Evolutionary conservation across 108 stramenopile species (phyloP), one percentile per base, ranked within the genome.

Genomic region (Parmales sp.): DNA sequence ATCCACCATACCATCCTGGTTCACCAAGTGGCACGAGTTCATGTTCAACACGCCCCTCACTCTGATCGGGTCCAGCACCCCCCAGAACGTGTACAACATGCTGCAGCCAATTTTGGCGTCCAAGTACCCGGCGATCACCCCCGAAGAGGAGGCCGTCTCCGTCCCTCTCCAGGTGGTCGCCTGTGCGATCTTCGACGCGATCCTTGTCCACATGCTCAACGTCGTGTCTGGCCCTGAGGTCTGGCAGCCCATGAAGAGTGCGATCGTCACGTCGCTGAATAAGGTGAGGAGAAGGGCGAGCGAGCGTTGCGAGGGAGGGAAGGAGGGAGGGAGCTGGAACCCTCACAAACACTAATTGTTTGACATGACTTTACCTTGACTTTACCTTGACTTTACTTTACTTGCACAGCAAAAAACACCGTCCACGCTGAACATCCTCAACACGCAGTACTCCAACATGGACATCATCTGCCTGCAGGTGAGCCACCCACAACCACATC

Each of bases 151-250:
- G 68, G 77, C 65, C 63, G 88, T 89, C 66, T 90, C 89, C 28
- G 48, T 92, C 37, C 91, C 94, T 16, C 76, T 95, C 34, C 89
- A 90, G 80, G 89, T 89, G 20, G 70, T 95, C 83, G 90, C 88
- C 72, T 85, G 87, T 31, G 94, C 94, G 7, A 89, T 91, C 54
- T 95, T 95, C 75, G 94, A 95, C 68, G 83, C 89, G 7, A 93
- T 93, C 66, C 75, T 96, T 25, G 91, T 96, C 9, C 89, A 94
- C 74, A 89, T 94, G 91, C 87, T 96, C 86, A 88, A 93, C 72
- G 86, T 81, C 9, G 83, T 90, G 1, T 69, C 85, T 0, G 39
- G 60, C 8, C 87, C 89, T 0, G 68, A 77, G 28, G 75, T 70
- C 22, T 96, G 95, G 95, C 92, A 94, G 71, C 51, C 77, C 20